Percentiles rank a stretch among this genome's conserved stretches.
Conservation (phyloP, 192 early-diverging fungal genomes). For the Podila horticola region DNA sequence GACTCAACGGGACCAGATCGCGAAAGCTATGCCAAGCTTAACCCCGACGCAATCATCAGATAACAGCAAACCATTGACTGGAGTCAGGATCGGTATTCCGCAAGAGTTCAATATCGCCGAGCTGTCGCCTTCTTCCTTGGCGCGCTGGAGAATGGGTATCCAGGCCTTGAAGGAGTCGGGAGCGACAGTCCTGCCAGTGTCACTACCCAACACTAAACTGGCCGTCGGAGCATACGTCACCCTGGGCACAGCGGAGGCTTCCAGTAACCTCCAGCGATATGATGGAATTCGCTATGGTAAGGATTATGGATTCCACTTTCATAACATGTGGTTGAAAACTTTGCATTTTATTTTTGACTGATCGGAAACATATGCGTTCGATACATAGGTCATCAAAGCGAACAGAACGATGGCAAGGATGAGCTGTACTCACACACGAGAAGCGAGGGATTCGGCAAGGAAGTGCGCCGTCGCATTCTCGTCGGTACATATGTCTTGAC, state of each 20-base stretch:
- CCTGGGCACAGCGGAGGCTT: slow-evolving; percentile 89
- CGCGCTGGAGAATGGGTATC: slow-evolving; percentile 71
- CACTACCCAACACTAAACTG: slow-evolving; percentile 72
- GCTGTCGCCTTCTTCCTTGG: slow-evolving; percentile 62
- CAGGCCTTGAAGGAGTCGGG: slow-evolving; percentile 64
- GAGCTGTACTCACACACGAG: slow-evolving; percentile 71
- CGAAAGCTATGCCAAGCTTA: not conserved
- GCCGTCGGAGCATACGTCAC: slow-evolving; percentile 91
- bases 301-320: slow-evolving; percentile 8
- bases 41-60: not conserved
- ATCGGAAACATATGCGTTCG: not conserved
- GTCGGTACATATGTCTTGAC: slow-evolving; percentile 89
- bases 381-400: slow-evolving; percentile 51
- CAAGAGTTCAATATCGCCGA: slow-evolving; percentile 84
- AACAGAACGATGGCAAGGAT: slow-evolving; percentile 16
- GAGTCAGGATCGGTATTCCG: slow-evolving; percentile 16
- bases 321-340: not conserved
- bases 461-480: slow-evolving; percentile 86
- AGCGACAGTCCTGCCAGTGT: slow-evolving; percentile 74
- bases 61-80: slow-evolving; percentile 7
- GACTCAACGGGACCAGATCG: slow-evolving; percentile 16
- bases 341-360: not conserved
- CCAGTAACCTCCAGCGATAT: slow-evolving; percentile 88
- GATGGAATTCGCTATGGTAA: slow-evolving; percentile 90
- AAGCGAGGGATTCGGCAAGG: slow-evolving; percentile 77